phyloP scores from a whole-genome alignment of 1,284 basidiomycete species.

The Coniophora puteana region DNA sequence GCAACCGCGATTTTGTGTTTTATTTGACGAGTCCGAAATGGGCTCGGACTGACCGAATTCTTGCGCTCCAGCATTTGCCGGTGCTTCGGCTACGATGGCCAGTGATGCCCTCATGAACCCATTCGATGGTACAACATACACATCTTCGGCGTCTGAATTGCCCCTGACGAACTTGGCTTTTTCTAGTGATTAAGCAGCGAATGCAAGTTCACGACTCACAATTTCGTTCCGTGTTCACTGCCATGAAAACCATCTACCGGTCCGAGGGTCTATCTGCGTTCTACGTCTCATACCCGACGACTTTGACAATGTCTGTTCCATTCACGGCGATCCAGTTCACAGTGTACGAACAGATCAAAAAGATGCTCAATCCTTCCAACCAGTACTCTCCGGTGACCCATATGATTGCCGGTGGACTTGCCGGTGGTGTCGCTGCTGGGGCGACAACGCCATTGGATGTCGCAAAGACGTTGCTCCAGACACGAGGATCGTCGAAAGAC shows the following conservation, averaged over 20 bases:
- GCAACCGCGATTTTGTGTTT: no score
- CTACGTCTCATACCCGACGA: constrained; percentile 99
- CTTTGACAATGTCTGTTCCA: constrained; percentile 94
- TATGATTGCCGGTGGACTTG: constrained; percentile 86
- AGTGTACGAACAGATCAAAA: constrained; percentile 93
- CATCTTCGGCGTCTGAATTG: no score
- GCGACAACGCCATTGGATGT: constrained; percentile 98
- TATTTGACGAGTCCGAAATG: no score
- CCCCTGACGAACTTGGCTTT: constrained; percentile 15
- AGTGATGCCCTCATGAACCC: constrained; percentile 99
- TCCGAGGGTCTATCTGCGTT: constrained; percentile 90
- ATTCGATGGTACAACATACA: constrained; percentile 88
- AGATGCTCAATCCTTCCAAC: constrained; percentile 80
- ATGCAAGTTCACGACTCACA: constrained; percentile 97
- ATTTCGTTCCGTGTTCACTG: constrained; percentile 81
- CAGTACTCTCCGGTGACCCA: constrained; percentile 91
- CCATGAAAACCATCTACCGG: constrained; percentile 81
- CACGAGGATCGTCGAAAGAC: constrained; percentile 83
- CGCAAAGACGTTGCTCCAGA: constrained; percentile 97
- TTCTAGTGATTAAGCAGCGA: constrained; percentile 97
- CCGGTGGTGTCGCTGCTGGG: constrained; percentile 93
- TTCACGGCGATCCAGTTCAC: constrained; percentile 99
- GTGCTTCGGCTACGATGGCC: constrained; percentile 92
- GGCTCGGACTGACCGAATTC: no score
- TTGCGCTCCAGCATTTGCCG: constrained; percentile 70